Base-by-base conservation (phyloP, 495 filamentous ascomycete genomes). In the Ascodesmis nigricans region DNA sequence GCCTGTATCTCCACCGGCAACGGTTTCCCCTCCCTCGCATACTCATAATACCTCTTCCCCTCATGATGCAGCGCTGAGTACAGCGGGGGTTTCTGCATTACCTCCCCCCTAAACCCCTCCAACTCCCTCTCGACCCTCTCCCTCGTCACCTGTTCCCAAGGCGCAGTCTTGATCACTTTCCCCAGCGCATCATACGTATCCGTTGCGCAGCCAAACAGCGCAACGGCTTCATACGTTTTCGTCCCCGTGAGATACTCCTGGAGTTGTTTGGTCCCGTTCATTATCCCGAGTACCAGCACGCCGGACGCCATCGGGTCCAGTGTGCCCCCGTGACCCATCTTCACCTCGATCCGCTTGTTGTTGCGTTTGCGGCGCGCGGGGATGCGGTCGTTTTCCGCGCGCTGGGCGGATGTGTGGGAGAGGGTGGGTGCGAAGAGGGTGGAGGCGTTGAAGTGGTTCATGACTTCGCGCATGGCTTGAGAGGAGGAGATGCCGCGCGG, bases 251-350 rank as follows among this genome's bases (percentile, higher is more conserved):
- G 57, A 46, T 93, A 93, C 9, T 65, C 49, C 32, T 66, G 58
- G 2, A 99, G 64, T 3, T 59, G 53, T 53, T 93, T 95, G 8
- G 90, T 99, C 9, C 82, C 90, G 34, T 67, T 70, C 13, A 82
- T 84, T 5, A 93, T 66, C 22, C 83, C 90, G 1, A 79, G 59
- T 29, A 93, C 75, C 33, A 99, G 62, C 7, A 99, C 79, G 16
- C 87, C 87, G 1, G 79, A 91, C 9, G 87, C 87, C 42, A 93
- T 66, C 2, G 87, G 87, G 47, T 99, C 87, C 3, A 99, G 65
- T 0, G 87, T 99, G 21, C 87, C 87, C 21, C 90, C 87, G 58
- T 99, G 87, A 13, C 87, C 87, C 45, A 95, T 75, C 59, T 99
- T 99, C 40, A 95, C 73, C 38, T 78, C 63, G 5, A 75, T 39